These are phyloP conservation scores for Trifolium pratense DNA, from an alignment of 306 rosid species.

Conservation along the genomic window DNA sequence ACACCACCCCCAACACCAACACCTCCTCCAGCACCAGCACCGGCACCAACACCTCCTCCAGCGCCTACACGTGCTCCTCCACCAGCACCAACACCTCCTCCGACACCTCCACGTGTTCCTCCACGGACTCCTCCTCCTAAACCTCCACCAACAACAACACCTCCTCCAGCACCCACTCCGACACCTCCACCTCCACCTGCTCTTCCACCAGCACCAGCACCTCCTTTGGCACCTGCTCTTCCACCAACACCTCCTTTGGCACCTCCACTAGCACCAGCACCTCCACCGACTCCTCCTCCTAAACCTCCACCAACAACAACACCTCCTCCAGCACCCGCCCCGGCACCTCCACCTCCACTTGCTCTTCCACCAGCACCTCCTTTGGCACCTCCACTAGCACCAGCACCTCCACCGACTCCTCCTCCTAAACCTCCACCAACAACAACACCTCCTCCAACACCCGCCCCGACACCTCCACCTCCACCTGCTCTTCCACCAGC, in stretches of 20 bases:
- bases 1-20: background rate
- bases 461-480: background rate
- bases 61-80: background rate
- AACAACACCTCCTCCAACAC: background rate
- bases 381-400: background rate
- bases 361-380: background rate
- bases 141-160: background rate
- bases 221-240: background rate
- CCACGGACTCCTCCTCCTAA: background rate
- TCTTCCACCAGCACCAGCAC: background rate
- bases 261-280: background rate
- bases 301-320: background rate
- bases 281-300: background rate
- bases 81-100: background rate
- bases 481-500: background rate
- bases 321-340: background rate
- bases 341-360: background rate
- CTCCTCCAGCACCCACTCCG: background rate
- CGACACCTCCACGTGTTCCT: background rate
- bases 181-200: background rate
- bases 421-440: background rate
- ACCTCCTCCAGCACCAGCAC: background rate
- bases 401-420: background rate
- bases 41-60: background rate
- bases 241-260: background rate